Percentiles rank a stretch among this genome's conserved stretches.
These are phyloP conservation scores for Alternaria novae-zelandiae DNA, from an alignment of 2,329 filamentous ascomycete genomes.

Conservation along the genomic window DNA sequence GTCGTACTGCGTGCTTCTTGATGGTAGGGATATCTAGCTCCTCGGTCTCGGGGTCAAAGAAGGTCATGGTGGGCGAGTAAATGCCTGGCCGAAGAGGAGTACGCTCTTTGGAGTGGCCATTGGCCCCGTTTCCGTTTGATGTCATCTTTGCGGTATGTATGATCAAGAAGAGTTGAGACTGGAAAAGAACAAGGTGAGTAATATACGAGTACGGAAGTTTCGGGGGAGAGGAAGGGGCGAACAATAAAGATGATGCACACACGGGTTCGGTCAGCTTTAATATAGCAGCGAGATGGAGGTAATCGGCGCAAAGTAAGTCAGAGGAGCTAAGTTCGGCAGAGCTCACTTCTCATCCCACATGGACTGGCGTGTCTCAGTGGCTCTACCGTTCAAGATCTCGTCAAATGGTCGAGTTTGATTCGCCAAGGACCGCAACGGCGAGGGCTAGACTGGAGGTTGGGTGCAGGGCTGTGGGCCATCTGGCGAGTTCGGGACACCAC, in stretches of 20 bases:
- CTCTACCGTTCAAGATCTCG: constrained; percentile 28
- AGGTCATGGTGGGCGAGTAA: constrained; percentile 89
- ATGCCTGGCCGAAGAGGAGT: constrained; percentile 79
- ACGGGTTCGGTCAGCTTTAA: constrained; percentile 47
- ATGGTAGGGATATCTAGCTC: constrained; percentile 81
- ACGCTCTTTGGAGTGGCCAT: constrained; percentile 47
- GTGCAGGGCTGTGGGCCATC: constrained; percentile 33
- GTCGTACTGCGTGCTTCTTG: constrained; percentile 79
- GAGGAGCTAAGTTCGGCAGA: constrained; percentile 36
- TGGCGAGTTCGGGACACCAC: constrained; percentile 36
- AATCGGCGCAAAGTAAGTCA: constrained; percentile 41
- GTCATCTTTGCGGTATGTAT: constrained; percentile 24
- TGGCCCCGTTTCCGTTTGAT: constrained; percentile 43
- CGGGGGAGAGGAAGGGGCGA: constrained; percentile 25
- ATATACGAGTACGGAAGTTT: constrained; percentile 9
- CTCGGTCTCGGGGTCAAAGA: constrained; percentile 84
- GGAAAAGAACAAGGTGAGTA: neutral
- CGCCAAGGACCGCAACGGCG: constrained; percentile 29
- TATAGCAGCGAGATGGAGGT: constrained; percentile 44
- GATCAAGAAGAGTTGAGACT: constrained; percentile 1
- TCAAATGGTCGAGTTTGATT: constrained; percentile 34
- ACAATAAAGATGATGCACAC: constrained; percentile 15
- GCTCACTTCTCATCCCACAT: constrained; percentile 42
- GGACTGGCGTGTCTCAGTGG: constrained; percentile 27
- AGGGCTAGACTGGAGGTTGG: constrained; percentile 28